Percentiles rank a stretch among this genome's conserved stretches.
Evolutionary conservation across 805 yeast species (phyloP).

Genomic region (Wickerhamiella allomyrinae): DNA sequence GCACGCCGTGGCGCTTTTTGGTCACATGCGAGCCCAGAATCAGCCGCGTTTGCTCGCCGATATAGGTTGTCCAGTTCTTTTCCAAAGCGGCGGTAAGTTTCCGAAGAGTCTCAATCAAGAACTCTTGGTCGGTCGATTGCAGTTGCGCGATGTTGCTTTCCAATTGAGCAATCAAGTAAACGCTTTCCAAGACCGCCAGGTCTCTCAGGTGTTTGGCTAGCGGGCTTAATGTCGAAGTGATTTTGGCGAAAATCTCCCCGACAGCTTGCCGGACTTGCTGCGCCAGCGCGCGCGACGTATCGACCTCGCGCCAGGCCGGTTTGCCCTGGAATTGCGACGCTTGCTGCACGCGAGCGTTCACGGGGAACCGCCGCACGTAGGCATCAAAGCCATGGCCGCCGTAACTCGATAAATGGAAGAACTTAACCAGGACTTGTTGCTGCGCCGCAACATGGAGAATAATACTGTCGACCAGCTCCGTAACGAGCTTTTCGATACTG

Average conservation of each 20-base stretch:
- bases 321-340: slow-evolving; percentile 11
- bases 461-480: slow-evolving; percentile 5
- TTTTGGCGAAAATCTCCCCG: slow-evolving; percentile 32
- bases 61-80: slow-evolving; percentile 43
- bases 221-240: slow-evolving; percentile 21
- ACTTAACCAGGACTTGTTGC: slow-evolving; percentile 33
- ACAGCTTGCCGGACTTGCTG: slow-evolving; percentile 34
- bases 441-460: slow-evolving; percentile 23
- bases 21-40: slow-evolving; percentile 30
- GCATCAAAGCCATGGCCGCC: slow-evolving; percentile 29
- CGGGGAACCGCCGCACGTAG: slow-evolving; percentile 12
- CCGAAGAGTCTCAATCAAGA: slow-evolving; percentile 35
- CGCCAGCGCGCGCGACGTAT: slow-evolving; percentile 35
- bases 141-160: slow-evolving; percentile 28
- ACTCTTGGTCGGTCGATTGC: slow-evolving; percentile 51
- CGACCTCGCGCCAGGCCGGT: slow-evolving; percentile 26
- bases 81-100: slow-evolving; percentile 39
- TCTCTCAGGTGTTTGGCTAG: slow-evolving; percentile 26
- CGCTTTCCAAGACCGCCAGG: slow-evolving; percentile 29
- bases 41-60: slow-evolving; percentile 37
- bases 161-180: slow-evolving; percentile 30
- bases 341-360: not conserved
- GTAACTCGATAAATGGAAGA: slow-evolving; percentile 34
- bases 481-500: slow-evolving; percentile 2
- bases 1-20: slow-evolving; percentile 29